phyloP scores from a whole-genome alignment of 1,284 basidiomycete species.

The Volvariella volvacea region DNA sequence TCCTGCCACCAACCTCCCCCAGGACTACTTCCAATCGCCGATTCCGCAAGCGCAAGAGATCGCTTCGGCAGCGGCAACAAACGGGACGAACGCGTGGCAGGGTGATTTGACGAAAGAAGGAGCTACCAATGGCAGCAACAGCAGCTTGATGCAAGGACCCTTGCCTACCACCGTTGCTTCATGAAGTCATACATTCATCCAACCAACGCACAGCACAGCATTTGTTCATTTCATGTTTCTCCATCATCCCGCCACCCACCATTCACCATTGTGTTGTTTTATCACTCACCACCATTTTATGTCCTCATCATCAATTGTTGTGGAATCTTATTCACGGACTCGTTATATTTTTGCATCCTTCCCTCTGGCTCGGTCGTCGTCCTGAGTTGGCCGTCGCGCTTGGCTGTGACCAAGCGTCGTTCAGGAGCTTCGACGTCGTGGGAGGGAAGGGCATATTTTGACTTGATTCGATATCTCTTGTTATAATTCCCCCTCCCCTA shows the following conservation, averaged over 20 bases:
- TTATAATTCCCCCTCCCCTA: too few relatives aligned
- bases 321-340: too few relatives aligned
- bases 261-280: neutral
- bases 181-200: conserved; percentile 6
- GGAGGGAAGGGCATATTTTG: too few relatives aligned
- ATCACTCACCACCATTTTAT: too few relatives aligned
- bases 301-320: too few relatives aligned
- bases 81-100: neutral
- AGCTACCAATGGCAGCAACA: conserved; percentile 1
- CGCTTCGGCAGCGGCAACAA: conserved; percentile 1
- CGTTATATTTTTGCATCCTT: too few relatives aligned
- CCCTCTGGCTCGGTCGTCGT: too few relatives aligned
- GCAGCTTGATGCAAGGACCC: conserved; percentile 10
- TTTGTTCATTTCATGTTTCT: conserved; percentile 1
- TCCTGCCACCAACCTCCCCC: conserved; percentile 13
- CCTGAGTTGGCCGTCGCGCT: too few relatives aligned
- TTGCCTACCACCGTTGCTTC: conserved; percentile 14
- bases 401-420: too few relatives aligned
- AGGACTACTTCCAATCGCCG: conserved; percentile 19
- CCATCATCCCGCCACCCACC: neutral
- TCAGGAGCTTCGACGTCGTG: too few relatives aligned
- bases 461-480: too few relatives aligned
- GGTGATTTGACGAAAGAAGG: conserved; percentile 1
- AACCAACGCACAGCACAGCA: too few relatives aligned
- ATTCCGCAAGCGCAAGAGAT: conserved; percentile 5